Evolutionary conservation across 2,329 filamentous ascomycete genomes (phyloP).

Genomic region (Microdochium nivale): DNA sequence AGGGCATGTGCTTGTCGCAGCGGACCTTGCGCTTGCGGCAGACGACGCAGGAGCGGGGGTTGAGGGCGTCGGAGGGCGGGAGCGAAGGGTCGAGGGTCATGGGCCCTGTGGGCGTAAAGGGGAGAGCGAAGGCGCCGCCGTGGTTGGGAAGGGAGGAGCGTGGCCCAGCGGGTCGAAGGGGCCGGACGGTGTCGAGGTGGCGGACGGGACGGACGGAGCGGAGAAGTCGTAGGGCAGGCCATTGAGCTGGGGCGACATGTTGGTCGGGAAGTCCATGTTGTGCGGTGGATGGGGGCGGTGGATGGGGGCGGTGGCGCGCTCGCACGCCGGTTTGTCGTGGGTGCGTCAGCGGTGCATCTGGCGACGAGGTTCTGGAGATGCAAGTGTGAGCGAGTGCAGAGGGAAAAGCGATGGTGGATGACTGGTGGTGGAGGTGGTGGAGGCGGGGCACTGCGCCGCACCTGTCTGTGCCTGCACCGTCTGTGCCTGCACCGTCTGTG

Average conservation of each 20-base stretch:
- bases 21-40: conserved; percentile 49
- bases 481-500: neutral
- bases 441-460: neutral
- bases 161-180: neutral
- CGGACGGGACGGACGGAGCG: neutral
- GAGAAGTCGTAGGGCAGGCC: neutral
- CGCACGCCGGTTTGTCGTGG: neutral
- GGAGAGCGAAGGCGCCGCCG: neutral
- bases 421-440: neutral
- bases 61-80: neutral
- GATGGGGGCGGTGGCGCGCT: neutral
- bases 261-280: neutral
- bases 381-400: neutral
- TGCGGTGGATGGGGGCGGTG: neutral
- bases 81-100: neutral
- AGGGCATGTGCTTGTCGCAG: conserved; percentile 71
- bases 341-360: neutral
- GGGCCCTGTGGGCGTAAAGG: neutral
- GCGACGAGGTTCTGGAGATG: neutral
- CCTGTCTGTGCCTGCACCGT: neutral
- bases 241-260: neutral
- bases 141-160: neutral
- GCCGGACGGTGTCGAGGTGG: neutral
- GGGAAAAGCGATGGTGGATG: neutral
- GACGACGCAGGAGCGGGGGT: neutral